Evolutionary conservation across 495 filamentous ascomycete genomes (phyloP).

Genomic region (Trichoderma orchidacearum): DNA sequence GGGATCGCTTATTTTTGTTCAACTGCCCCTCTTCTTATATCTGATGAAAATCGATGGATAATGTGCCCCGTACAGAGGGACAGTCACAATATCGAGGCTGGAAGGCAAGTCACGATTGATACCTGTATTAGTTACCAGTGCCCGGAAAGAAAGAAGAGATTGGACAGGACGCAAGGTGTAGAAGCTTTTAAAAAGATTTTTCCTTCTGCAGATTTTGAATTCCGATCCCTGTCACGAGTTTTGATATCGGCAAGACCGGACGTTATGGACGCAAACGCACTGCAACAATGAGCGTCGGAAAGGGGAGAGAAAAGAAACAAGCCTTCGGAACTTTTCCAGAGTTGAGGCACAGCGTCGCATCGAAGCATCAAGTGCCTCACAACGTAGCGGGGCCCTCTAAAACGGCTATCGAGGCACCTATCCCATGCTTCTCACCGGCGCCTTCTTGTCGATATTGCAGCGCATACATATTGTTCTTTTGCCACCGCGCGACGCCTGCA

Average conservation of each 20-base stretch:
- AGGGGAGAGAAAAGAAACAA: neutral
- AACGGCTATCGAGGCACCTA: neutral
- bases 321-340: neutral
- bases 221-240: neutral
- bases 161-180: no score
- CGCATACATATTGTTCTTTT: neutral
- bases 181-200: no score
- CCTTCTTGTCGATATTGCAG: neutral
- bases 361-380: neutral
- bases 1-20: neutral
- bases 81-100: no score
- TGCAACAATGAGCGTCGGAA: neutral
- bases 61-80: neutral
- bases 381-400: neutral
- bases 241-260: neutral
- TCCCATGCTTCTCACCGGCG: neutral
- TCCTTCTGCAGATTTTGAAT: no score
- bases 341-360: neutral
- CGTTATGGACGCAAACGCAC: neutral
- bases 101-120: no score
- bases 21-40: neutral
- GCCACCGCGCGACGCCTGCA: neutral
- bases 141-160: no score
- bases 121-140: no score
- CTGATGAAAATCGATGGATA: neutral